These are phyloP conservation scores for Collariella sp. DNA, from an alignment of 495 filamentous ascomycete species.

Conservation along the genomic window DNA sequence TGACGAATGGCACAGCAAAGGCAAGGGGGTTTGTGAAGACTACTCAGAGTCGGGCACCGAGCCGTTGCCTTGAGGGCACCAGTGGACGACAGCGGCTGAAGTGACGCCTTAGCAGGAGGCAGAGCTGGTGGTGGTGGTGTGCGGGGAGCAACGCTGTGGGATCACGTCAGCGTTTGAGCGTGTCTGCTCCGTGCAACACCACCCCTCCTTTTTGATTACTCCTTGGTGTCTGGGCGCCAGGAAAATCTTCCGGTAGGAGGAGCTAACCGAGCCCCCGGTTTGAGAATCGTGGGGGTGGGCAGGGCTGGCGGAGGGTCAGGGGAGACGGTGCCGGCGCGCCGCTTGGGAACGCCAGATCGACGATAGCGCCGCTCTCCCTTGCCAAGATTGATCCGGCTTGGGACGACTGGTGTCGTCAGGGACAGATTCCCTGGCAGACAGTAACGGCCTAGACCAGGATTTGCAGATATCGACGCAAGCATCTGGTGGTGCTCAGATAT, in stretches of 20 bases:
- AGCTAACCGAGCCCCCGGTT: constrained; percentile 7
- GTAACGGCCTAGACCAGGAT: neutral
- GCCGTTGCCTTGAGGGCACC: neutral
- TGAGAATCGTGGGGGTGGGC: constrained; percentile 8
- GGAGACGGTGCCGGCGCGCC: neutral
- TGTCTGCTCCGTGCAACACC: neutral
- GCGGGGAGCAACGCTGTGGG: constrained; percentile 8
- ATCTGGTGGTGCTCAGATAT: neutral
- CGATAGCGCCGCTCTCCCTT: neutral
- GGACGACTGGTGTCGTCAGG: neutral
- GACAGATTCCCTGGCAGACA: neutral
- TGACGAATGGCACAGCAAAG: constrained; percentile 12
- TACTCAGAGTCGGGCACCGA: constrained; percentile 3
- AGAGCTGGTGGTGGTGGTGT: neutral
- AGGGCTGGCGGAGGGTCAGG: constrained; percentile 7
- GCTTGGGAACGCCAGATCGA: constrained; percentile 3
- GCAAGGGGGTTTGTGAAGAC: neutral
- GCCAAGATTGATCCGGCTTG: neutral
- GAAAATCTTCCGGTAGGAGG: constrained; percentile 15
- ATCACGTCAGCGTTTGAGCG: constrained; percentile 22
- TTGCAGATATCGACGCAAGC: neutral
- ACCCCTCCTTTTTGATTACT: constrained; percentile 1
- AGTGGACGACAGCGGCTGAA: neutral
- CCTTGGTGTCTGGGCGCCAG: constrained; percentile 7
- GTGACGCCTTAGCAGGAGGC: neutral